Percentiles rank a stretch among this genome's conserved stretches.
Conservation (phyloP, 495 filamentous ascomycete species). For the Hypomontagnella monticulosa region DNA sequence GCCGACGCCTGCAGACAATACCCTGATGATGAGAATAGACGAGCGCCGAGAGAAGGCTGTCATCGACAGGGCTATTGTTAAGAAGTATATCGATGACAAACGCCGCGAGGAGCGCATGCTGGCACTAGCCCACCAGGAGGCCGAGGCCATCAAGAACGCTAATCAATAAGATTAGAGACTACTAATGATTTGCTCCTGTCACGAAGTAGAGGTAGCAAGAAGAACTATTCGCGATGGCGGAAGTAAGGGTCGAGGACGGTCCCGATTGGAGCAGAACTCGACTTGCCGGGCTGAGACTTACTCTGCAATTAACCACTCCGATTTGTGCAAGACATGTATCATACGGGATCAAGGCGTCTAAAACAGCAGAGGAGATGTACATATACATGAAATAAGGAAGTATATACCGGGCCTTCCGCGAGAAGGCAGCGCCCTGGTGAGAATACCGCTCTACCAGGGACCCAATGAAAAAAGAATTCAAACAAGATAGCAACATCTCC, state of each 20-base stretch:
- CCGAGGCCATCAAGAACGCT: constrained; percentile 45
- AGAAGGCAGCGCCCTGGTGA: constrained; percentile 6
- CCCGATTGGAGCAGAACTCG: not conserved
- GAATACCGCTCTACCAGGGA: constrained; percentile 20
- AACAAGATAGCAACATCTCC: constrained; percentile 6
- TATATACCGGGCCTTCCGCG: constrained; percentile 25
- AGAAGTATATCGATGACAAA: constrained; percentile 69
- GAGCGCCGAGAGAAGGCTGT: constrained; percentile 61
- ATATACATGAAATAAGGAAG: constrained; percentile 35
- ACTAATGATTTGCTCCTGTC: not conserved
- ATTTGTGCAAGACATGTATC: constrained; percentile 36
- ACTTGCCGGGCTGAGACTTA: constrained; percentile 5
- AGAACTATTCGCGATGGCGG: not conserved
- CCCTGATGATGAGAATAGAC: constrained; percentile 66
- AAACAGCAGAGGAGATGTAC: constrained; percentile 16
- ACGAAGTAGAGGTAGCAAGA: not conserved
- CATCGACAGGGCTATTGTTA: constrained; percentile 66
- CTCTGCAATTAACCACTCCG: constrained; percentile 10
- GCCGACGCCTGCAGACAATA: constrained; percentile 68
- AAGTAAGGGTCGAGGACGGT: not conserved
- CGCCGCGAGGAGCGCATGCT: constrained; percentile 67
- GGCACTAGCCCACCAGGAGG: constrained; percentile 40
- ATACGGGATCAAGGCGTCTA: constrained; percentile 30
- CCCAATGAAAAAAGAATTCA: constrained; percentile 24
- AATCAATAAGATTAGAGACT: constrained; percentile 34